Conservation (phyloP, 2,329 filamentous ascomycete genomes). For the Fusarium humuli region DNA sequence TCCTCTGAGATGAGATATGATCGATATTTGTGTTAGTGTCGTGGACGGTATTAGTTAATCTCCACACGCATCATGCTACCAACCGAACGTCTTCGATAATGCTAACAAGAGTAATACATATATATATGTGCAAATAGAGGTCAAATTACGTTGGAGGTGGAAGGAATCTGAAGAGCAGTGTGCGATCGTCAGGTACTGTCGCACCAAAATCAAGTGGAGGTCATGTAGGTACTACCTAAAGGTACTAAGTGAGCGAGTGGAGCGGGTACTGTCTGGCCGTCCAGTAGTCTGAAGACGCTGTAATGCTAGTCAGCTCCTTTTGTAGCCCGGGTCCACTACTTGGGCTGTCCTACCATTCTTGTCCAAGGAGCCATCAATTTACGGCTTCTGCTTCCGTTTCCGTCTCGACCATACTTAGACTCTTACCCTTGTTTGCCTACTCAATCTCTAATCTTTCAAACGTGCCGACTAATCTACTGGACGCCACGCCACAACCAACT, state of each 20-base stretch:
- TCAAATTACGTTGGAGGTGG: background rate
- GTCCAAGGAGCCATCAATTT: conserved; percentile 31
- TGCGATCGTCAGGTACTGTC: background rate
- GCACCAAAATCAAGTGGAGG: background rate
- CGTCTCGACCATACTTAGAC: conserved; percentile 18
- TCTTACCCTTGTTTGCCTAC: conserved; percentile 4
- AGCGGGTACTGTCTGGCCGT: background rate
- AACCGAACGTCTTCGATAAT: background rate
- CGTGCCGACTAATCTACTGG: background rate
- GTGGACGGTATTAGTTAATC: background rate
- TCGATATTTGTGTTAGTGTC: conserved; percentile 3
- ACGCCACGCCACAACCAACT: background rate
- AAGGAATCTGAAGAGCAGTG: background rate
- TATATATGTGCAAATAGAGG: background rate
- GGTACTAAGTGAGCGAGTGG: background rate
- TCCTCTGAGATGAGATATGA: conserved; percentile 20
- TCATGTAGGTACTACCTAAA: too few species aligned
- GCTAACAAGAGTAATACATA: background rate
- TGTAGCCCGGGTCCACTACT: conserved; percentile 30
- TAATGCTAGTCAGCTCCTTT: background rate
- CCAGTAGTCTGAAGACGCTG: background rate
- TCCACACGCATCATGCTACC: conserved; percentile 10
- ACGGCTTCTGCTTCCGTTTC: conserved; percentile 33
- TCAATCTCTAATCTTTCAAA: conserved; percentile 21
- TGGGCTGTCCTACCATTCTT: conserved; percentile 16